Evolutionary conservation across 2,329 filamentous ascomycete genomes (phyloP).

Genomic region (Colletotrichum sp.): DNA sequence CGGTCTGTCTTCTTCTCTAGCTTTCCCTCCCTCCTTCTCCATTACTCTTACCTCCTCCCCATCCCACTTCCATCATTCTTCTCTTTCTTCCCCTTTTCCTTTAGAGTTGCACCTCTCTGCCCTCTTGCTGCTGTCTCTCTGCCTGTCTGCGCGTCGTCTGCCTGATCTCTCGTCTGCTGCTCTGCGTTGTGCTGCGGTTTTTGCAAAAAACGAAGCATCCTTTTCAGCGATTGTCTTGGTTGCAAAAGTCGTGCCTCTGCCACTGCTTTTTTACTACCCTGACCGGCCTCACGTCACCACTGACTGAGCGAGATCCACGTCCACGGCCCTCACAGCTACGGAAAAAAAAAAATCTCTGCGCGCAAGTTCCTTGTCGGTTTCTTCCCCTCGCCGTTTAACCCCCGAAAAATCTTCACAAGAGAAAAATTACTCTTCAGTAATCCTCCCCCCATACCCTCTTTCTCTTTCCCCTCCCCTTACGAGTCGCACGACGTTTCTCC

Average conservation of each 20-base stretch:
- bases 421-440: slow-evolving; percentile 15
- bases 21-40: slow-evolving; percentile 35
- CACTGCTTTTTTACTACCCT: slow-evolving; percentile 7
- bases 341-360: slow-evolving; percentile 18
- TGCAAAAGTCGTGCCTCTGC: slow-evolving; percentile 17
- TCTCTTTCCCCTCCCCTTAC: slow-evolving; percentile 26
- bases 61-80: slow-evolving; percentile 3
- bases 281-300: slow-evolving; percentile 17
- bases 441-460: not conserved
- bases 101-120: slow-evolving; percentile 18
- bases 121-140: slow-evolving; percentile 28
- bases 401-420: slow-evolving; percentile 9
- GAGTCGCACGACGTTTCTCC: slow-evolving; percentile 35
- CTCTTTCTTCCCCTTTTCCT: slow-evolving; percentile 17
- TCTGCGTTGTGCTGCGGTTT: slow-evolving; percentile 13
- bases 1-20: slow-evolving; percentile 27
- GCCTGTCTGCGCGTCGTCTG: slow-evolving; percentile 30
- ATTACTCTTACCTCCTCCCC: slow-evolving; percentile 25
- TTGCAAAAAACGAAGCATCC: slow-evolving; percentile 18
- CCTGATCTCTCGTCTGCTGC: slow-evolving; percentile 16
- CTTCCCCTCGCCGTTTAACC: slow-evolving; percentile 17
- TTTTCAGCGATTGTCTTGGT: slow-evolving; percentile 21
- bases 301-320: slow-evolving; percentile 17
- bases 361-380: slow-evolving; percentile 18
- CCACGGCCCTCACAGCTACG: slow-evolving; percentile 6